These are phyloP conservation scores for Ascoidea asiatica DNA, from an alignment of 805 yeast genomes.

Conservation along the genomic window DNA sequence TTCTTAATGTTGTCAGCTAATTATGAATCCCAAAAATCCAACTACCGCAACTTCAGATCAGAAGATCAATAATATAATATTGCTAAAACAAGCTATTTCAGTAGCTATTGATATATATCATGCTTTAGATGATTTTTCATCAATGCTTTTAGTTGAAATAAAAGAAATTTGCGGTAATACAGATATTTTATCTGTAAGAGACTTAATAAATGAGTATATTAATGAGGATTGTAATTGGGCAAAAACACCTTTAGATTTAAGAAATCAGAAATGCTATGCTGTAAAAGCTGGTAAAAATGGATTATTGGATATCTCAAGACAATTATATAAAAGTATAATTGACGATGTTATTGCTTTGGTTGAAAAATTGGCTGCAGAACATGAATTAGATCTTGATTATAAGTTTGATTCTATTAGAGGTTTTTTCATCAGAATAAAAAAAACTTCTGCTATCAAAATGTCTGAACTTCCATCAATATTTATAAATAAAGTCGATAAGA, in stretches of 20 bases:
- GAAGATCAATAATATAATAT: conserved; percentile 25
- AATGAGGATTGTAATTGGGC: conserved; percentile 33
- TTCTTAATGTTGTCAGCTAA: no score
- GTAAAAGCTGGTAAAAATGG: conserved; percentile 31
- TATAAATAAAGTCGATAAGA: conserved; percentile 19
- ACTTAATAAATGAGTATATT: conserved; percentile 18
- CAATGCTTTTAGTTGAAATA: conserved; percentile 17
- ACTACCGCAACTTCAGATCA: conserved; percentile 20
- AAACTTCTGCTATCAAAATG: conserved; percentile 8
- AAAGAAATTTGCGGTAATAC: conserved; percentile 16
- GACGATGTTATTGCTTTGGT: conserved; percentile 22
- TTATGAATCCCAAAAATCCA: no score
- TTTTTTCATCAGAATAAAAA: conserved; percentile 21
- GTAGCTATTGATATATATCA: conserved; percentile 11
- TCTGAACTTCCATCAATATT: conserved; percentile 19
- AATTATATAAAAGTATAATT: conserved; percentile 22
- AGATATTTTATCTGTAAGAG: conserved; percentile 13
- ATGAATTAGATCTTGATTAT: conserved; percentile 17
- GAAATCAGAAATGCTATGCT: conserved; percentile 31
- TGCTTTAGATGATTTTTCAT: conserved; percentile 10
- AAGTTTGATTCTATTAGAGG: conserved; percentile 24
- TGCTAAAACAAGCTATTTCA: conserved; percentile 23
- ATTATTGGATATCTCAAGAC: conserved; percentile 28
- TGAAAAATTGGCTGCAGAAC: conserved; percentile 14
- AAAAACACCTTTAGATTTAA: conserved; percentile 22